phyloP scores from a whole-genome alignment of 495 filamentous ascomycete species.

The Aspergillus taichungensis region DNA sequence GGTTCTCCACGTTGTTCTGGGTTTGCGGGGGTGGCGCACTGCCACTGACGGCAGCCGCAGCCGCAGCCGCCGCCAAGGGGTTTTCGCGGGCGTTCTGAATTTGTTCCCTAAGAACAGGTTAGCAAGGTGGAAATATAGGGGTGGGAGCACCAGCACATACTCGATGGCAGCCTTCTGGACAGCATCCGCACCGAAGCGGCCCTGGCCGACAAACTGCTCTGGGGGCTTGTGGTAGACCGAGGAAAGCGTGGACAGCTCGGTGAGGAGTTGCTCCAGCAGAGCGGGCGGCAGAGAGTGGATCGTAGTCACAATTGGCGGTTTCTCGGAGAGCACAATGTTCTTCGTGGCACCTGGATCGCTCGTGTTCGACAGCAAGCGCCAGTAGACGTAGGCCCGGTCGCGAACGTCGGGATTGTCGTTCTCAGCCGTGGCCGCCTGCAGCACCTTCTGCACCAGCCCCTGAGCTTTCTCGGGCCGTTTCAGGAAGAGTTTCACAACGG shows the following conservation, averaged over 20 bases:
- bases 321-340: conserved; percentile 87
- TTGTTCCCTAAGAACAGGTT: conserved; percentile 53
- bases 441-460: conserved; percentile 82
- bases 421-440: conserved; percentile 85
- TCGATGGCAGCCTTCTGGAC: conserved; percentile 95
- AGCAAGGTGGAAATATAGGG: conserved; percentile 1
- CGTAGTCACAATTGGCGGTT: conserved; percentile 88
- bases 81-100: conserved; percentile 86
- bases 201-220: conserved; percentile 91
- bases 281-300: conserved; percentile 76
- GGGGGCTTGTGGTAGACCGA: conserved; percentile 99
- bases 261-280: conserved; percentile 78
- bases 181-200: conserved; percentile 85
- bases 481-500: conserved; percentile 93
- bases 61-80: conserved; percentile 79
- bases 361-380: conserved; percentile 78
- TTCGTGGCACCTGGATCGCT: conserved; percentile 80
- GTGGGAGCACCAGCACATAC: conserved; percentile 24
- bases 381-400: conserved; percentile 96
- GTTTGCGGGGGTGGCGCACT: conserved; percentile 36
- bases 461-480: conserved; percentile 94
- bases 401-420: conserved; percentile 97
- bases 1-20: conserved; percentile 82
- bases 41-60: conserved; percentile 57
- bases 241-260: conserved; percentile 88